phyloP scores from a whole-genome alignment of 176 grass and related monocot species.

The Elaeis guineensis region DNA sequence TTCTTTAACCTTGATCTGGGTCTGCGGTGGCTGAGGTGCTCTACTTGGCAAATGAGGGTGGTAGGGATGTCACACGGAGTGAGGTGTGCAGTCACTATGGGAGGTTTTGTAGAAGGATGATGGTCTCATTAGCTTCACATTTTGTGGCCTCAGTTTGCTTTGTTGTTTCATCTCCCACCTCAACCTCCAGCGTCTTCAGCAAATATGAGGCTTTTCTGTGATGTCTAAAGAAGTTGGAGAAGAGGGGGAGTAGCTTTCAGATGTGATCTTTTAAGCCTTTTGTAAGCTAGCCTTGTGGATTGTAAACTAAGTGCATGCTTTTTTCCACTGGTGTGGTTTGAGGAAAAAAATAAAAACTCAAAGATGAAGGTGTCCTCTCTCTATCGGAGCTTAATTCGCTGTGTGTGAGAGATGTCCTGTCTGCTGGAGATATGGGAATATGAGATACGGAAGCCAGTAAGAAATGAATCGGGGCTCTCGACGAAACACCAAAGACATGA shows the following conservation, averaged over 20 bases:
- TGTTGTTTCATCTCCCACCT: background rate
- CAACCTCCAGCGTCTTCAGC: conserved; percentile 3
- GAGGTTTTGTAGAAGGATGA: conserved; percentile 5
- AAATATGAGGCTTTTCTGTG: conserved; percentile 1
- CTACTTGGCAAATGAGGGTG: conserved; percentile 5
- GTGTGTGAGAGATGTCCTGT: no score
- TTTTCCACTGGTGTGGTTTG: no score
- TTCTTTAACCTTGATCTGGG: background rate
- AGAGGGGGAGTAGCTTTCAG: background rate
- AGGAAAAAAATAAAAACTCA: no score
- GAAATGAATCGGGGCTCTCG: no score
- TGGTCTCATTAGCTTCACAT: conserved; percentile 5
- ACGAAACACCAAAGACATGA: no score
- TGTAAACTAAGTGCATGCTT: no score
- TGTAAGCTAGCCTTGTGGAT: no score
- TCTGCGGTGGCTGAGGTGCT: conserved; percentile 7
- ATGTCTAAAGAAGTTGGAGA: background rate
- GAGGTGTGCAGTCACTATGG: conserved; percentile 3
- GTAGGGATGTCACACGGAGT: background rate
- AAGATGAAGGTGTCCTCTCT: no score
- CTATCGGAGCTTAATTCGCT: no score
- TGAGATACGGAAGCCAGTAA: no score
- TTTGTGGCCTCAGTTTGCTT: background rate
- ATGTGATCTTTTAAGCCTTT: no score
- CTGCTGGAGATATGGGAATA: no score